Evolutionary conservation across 1,139 yeast genomes (phyloP).

Genomic region (Zygosaccharomyces sapae): DNA sequence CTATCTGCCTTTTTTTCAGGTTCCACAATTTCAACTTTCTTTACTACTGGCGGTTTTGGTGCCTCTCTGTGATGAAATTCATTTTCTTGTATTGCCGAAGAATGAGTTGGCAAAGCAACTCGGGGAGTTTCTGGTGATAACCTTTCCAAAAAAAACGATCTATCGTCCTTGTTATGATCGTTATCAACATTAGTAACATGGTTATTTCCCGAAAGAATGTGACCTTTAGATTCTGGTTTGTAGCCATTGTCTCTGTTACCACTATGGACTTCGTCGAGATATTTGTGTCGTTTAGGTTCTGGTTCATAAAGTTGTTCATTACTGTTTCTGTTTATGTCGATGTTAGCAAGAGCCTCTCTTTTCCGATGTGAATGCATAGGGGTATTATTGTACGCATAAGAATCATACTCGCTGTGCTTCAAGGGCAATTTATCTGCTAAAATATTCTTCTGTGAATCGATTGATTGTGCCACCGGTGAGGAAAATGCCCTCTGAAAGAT

Average conservation of each 20-base stretch:
- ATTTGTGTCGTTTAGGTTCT: conserved; percentile 10
- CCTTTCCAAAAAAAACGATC: background rate
- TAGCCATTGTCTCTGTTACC: background rate
- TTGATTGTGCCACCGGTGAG: conserved; percentile 11
- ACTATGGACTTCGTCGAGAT: background rate
- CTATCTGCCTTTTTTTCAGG: conserved; percentile 17
- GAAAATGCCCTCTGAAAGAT: conserved; percentile 13
- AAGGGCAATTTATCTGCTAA: conserved; percentile 3
- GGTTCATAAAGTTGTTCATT: conserved; percentile 7
- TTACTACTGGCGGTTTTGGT: conserved; percentile 12
- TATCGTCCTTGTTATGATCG: background rate
- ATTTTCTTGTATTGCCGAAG: conserved; percentile 5
- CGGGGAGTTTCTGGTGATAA: background rate
- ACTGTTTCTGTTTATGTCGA: conserved; percentile 27
- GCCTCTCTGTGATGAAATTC: conserved; percentile 10
- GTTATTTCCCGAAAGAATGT: background rate
- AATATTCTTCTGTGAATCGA: conserved; percentile 4
- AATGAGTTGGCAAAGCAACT: background rate
- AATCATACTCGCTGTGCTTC: conserved; percentile 25
- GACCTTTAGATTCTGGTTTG: background rate
- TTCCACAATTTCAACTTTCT: conserved; percentile 30
- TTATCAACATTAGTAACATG: background rate
- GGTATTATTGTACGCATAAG: conserved; percentile 5
- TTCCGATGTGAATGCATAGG: conserved; percentile 10
- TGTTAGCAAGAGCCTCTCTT: conserved; percentile 31